Percentiles rank a stretch among this genome's conserved stretches.
phyloP scores from a whole-genome alignment of 2,329 filamentous ascomycete genomes.

The Curvularia verruculosa region DNA sequence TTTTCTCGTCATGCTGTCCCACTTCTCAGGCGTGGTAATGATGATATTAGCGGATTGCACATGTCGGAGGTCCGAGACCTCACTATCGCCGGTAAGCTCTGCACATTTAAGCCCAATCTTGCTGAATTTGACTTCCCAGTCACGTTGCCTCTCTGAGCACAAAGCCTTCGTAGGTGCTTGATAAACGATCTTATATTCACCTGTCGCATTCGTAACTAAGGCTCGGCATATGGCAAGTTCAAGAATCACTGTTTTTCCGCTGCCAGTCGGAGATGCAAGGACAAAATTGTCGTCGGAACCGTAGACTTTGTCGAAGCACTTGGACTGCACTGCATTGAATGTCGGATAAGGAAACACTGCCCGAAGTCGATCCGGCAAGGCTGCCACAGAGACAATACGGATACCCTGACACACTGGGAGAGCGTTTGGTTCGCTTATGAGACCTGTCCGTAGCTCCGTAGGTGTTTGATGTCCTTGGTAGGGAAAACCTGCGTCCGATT shows the following conservation, averaged over 20 bases:
- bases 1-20: constrained; percentile 86
- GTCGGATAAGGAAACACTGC: constrained; percentile 73
- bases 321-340: constrained; percentile 85
- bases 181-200: constrained; percentile 80
- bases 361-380: constrained; percentile 72
- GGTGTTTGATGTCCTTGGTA: not conserved
- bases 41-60: constrained; percentile 81
- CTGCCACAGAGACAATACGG: constrained; percentile 62
- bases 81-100: constrained; percentile 83
- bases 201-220: constrained; percentile 61
- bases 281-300: constrained; percentile 75
- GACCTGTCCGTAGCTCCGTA: not conserved
- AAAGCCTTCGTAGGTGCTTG: constrained; percentile 85
- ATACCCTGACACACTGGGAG: constrained; percentile 63
- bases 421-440: constrained; percentile 6
- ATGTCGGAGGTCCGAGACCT: constrained; percentile 66
- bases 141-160: constrained; percentile 75
- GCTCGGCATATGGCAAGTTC: constrained; percentile 82
- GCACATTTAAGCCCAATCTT: constrained; percentile 71
- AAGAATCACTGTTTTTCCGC: constrained; percentile 81
- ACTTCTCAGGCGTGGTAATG: constrained; percentile 87
- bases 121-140: constrained; percentile 78
- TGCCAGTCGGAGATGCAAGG: constrained; percentile 80
- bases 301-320: constrained; percentile 73
- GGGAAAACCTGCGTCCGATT: not conserved